These are phyloP conservation scores for Sextonia rubra DNA, from an alignment of 164 flowering plant genomes.

Conservation along the genomic window DNA sequence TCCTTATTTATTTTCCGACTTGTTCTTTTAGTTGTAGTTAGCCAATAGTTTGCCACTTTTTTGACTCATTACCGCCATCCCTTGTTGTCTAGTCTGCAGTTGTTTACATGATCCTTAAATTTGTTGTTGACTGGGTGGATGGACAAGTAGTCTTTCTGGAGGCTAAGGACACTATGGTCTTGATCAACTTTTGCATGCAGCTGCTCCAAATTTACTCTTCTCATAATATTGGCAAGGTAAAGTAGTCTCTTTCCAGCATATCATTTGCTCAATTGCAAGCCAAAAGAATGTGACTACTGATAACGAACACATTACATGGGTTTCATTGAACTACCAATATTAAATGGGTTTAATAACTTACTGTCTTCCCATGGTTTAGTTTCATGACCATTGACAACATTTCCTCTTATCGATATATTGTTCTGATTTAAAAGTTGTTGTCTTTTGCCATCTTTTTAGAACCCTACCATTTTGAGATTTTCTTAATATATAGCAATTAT, in stretches of 20 bases:
- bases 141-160: conserved; percentile 87
- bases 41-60: background rate
- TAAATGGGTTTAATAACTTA: too few species aligned
- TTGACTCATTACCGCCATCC: conserved; percentile 19
- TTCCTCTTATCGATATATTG: too few species aligned
- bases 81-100: conserved; percentile 73
- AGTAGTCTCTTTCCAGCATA: background rate
- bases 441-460: too few species aligned
- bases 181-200: conserved; percentile 77
- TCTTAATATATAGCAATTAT: too few species aligned
- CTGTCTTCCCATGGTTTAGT: too few species aligned
- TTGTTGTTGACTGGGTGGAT: conserved; percentile 91
- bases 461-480: too few species aligned
- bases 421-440: too few species aligned
- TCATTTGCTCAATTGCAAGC: background rate
- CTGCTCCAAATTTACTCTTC: conserved; percentile 88
- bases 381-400: too few species aligned
- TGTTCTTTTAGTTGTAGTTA: background rate
- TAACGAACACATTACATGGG: too few species aligned
- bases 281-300: too few species aligned
- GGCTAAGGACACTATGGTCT: conserved; percentile 62
- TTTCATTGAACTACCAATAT: too few species aligned
- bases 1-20: background rate
- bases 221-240: conserved; percentile 92
- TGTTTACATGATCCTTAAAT: conserved; percentile 75